Base-by-base conservation (phyloP, 2,329 filamentous ascomycete genomes). In the Macroventuria anomochaeta region DNA sequence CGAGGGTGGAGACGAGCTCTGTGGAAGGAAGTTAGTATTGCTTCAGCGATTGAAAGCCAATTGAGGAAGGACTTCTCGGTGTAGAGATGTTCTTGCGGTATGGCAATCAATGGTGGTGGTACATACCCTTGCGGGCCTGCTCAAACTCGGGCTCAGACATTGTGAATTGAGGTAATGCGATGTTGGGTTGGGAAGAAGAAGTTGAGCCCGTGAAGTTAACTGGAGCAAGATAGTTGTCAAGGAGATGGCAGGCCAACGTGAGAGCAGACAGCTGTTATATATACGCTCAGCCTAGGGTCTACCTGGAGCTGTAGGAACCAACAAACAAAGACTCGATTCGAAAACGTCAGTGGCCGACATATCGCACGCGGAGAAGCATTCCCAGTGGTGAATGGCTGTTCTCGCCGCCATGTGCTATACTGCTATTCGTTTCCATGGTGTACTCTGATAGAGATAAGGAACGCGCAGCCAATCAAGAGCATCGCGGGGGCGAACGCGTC, bases 111-210 rank as follows among this genome's bases (percentile, higher is more conserved):
- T 7, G 21, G 18, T 8, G 34, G 23, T n/a, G 42, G 41, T 37
- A 65, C 83, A 72, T 81, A 96, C 91, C 91, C 78, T 92, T 91
- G 86, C 96, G 96, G 73, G 93, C 93, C 86, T 97, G 93, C 87
- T 97, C 88, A 82, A 97, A 97, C 83, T 99, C 93, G 73, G 95
- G 93, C 86, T 97, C 93, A 65, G 92, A 90, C 90, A 96, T 95
- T 62, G 58, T 71, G 60, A 43, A 42, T 54, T 57, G 52, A 51
- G 40, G 33, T 54, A 33, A 41, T 39, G 44, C 59, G 47, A 38
- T 26, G 34, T 53, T 50, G 54, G 38, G 32, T 53, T 28, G 44
- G 25, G 39, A 36, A 40, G 34, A 46, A 40, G 44, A 36, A 58
- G 51, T 44, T 47, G 31, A 50, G 47, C 50, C 48, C 40, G 51